Evolutionary conservation across 1,284 basidiomycete species (phyloP).

Genomic region (Marasmius tenuissimus): DNA sequence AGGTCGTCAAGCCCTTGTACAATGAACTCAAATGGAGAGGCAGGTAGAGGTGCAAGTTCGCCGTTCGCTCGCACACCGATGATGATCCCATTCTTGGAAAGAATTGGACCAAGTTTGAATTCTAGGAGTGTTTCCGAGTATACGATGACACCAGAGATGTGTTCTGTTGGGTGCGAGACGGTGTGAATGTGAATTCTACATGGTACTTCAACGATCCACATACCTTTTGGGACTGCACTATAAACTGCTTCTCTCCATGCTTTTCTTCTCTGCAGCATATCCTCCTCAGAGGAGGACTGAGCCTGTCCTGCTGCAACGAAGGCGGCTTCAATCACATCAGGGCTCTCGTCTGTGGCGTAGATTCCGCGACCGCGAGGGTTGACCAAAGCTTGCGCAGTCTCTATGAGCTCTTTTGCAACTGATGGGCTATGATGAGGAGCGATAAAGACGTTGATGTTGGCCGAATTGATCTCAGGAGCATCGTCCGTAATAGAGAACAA

Average conservation of each 20-base stretch:
- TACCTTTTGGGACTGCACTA: slow-evolving; percentile 40
- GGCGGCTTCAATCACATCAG: slow-evolving; percentile 41
- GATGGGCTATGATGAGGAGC: slow-evolving; percentile 40
- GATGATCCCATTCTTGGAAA: slow-evolving; percentile 45
- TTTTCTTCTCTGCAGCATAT: slow-evolving; percentile 38
- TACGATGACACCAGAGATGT: slow-evolving; percentile 51
- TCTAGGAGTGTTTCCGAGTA: slow-evolving; percentile 47
- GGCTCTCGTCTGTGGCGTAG: slow-evolving; percentile 54
- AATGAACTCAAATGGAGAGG: slow-evolving; percentile 43
- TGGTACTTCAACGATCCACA: slow-evolving; percentile 4
- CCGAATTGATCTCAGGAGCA: slow-evolving; percentile 5
- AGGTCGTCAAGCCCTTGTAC: slow-evolving; percentile 52
- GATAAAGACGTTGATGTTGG: slow-evolving; percentile 26
- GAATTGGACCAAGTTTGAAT: slow-evolving; percentile 43
- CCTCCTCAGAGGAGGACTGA: slow-evolving; percentile 29
- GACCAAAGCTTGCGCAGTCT: slow-evolving; percentile 42
- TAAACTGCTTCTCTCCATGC: slow-evolving; percentile 47
- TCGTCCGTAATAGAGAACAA: slow-evolving; percentile 24
- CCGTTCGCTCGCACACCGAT: slow-evolving; percentile 52
- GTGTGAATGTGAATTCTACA: not conserved
- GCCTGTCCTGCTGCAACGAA: slow-evolving; percentile 26
- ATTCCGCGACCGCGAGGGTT: slow-evolving; percentile 50
- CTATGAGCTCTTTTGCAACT: slow-evolving; percentile 41
- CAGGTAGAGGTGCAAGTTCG: slow-evolving; percentile 45
- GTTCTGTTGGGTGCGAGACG: slow-evolving; percentile 29